phyloP scores from a whole-genome alignment of 768 basidiomycete species.

The Kwoniella europaea region DNA sequence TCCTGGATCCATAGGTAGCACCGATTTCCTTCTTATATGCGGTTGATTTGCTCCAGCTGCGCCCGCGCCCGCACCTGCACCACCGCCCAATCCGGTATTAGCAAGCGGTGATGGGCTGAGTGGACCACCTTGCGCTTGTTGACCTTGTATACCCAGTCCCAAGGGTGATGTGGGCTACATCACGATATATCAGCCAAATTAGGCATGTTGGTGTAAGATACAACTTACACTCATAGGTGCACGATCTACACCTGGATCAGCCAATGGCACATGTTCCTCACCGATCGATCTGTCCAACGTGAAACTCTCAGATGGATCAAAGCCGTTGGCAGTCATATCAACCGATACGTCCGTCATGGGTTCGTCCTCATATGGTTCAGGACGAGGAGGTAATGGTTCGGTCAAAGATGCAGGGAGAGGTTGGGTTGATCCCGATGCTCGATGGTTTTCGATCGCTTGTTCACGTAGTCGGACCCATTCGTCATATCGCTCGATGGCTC shows the following conservation, averaged over 20 bases:
- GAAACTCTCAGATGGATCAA: conserved; percentile 55
- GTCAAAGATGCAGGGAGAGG: conserved; percentile 71
- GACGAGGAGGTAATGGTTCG: conserved; percentile 76
- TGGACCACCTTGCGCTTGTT: conserved; percentile 66
- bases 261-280: conserved; percentile 87
- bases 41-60: conserved; percentile 54
- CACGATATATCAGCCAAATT: conserved; percentile 23
- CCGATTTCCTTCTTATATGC: conserved; percentile 92
- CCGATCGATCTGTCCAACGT: conserved; percentile 62
- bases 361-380: conserved; percentile 75
- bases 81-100: conserved; percentile 6
- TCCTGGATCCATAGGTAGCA: conserved; percentile 69
- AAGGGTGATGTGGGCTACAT: conserved; percentile 40
- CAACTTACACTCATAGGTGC: conserved; percentile 21
- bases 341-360: conserved; percentile 88
- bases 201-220: background rate
- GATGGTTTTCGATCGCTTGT: conserved; percentile 67
- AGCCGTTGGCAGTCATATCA: conserved; percentile 65
- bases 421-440: conserved; percentile 41
- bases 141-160: conserved; percentile 68
- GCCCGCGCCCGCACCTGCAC: background rate
- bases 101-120: conserved; percentile 30
- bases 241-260: conserved; percentile 71
- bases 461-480: conserved; percentile 87
- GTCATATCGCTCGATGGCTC: conserved; percentile 80